These are phyloP conservation scores for Cercospora zeina DNA, from an alignment of 2,329 filamentous ascomycete species.

Conservation along the genomic window DNA sequence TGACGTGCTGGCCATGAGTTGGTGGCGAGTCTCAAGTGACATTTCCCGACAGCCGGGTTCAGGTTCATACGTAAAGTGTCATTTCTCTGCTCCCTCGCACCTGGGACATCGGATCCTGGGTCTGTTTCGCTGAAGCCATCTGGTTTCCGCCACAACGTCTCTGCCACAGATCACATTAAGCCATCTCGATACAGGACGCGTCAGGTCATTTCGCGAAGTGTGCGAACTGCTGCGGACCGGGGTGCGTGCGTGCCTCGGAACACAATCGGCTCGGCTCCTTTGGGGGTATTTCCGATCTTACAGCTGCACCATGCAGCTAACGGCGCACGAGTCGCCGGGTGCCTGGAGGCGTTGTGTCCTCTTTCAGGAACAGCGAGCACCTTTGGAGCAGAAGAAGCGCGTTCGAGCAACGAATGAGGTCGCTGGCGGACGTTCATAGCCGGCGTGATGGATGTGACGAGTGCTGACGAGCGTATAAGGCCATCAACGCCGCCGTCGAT, in stretches of 20 bases:
- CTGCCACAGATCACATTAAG: not conserved
- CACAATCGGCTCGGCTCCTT: constrained; percentile 13
- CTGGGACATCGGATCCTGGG: not conserved
- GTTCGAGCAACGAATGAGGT: not conserved
- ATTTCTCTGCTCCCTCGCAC: not conserved
- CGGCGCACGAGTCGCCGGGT: constrained; percentile 9
- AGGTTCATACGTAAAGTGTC: not conserved
- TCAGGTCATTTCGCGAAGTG: not conserved
- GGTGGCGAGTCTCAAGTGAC: not conserved
- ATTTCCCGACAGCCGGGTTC: not conserved
- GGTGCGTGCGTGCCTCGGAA: constrained; percentile 10
- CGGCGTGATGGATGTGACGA: not conserved
- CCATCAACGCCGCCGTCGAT: constrained; percentile 12
- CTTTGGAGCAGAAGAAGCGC: not conserved
- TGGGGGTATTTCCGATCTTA: constrained; percentile 8
- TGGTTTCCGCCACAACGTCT: not conserved
- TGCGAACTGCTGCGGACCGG: constrained; percentile 9
- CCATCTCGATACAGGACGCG: not conserved
- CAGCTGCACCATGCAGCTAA: constrained; percentile 16
- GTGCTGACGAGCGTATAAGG: constrained; percentile 13
- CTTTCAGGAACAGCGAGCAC: not conserved
- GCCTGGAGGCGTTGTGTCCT: not conserved
- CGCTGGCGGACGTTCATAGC: not conserved
- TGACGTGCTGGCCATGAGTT: not conserved
- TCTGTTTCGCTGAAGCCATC: not conserved